Evolutionary conservation across 2,329 filamentous ascomycete genomes (phyloP), one percentile per base, ranked within the genome.

Genomic region (Graphiopsis chlorocephala): DNA sequence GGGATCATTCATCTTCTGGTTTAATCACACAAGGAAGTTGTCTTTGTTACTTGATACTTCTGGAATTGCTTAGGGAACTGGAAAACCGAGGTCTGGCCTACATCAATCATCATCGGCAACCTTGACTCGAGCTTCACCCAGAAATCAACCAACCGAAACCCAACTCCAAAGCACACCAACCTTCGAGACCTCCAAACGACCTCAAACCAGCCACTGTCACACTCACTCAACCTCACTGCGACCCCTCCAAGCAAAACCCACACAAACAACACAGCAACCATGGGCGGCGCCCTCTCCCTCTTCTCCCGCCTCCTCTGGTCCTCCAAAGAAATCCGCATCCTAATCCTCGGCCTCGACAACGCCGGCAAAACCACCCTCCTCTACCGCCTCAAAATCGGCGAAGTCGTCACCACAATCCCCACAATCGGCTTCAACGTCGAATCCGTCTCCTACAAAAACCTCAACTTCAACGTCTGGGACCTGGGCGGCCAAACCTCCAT

Each of bases 341-440:
- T 99, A 78, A 76, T 76, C 62, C 71, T 76, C 59, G 72, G 72
- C 42, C 76, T 98, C 92, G 95, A 99, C 80, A 98, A 98, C 79
- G 95, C 95, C 56, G 95, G 95, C 78, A 99, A 99, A 83, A 99
- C 95, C 50, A 99, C 95, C 33, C 84, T 99, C 66, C 84, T 99
- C 65, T 99, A 99, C 83, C 90, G 94, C 80, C 83, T 99, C 72
- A 77, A 97, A 92, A 96, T 99, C 76, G 95, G 95, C 76, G 95
- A 99, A 79, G 95, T 99, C 52, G 95, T 99, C 71, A 98, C 95
- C 67, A 99, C 95, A 73, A 98, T 98, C 84, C 95, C 95, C 23
- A 99, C 95, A 63, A 98, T 99, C 78, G 95, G 95, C 67, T 99
- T 99, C 85, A 99, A 99, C 78, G 95, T 99, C 73, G 95, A 99